Conservation (phyloP, 129 eudicot genomes). For the Arctium lappa region DNA sequence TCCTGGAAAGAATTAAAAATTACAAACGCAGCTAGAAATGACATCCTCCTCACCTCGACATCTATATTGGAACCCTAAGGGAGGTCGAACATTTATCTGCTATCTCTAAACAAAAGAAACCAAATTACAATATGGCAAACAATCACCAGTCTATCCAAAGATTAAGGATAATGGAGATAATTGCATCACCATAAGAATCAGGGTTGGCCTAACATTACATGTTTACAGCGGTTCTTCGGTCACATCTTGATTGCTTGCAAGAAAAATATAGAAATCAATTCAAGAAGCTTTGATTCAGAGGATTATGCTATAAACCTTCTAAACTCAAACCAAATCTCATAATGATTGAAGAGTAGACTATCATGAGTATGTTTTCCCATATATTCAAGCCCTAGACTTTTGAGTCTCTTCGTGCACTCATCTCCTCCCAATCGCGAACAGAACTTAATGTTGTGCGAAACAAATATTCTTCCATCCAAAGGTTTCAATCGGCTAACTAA, state of each 20-base stretch:
- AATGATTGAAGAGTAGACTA: constrained; percentile 90
- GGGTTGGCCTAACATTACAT: neutral
- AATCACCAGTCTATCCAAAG: neutral
- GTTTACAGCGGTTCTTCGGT: neutral
- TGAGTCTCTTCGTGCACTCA: constrained; percentile 74
- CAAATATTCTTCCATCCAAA: constrained; percentile 78
- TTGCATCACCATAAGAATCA: neutral
- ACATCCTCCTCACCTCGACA: neutral
- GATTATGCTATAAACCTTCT: constrained; percentile 41
- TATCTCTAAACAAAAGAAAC: neutral
- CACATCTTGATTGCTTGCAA: neutral
- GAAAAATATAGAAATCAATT: neutral
- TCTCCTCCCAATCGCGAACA: constrained; percentile 93
- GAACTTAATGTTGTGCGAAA: constrained; percentile 88
- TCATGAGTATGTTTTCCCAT: constrained; percentile 86
- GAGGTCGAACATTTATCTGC: neutral
- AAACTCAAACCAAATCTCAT: constrained; percentile 94
- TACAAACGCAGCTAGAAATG: neutral
- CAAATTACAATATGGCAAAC: neutral
- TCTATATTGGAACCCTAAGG: neutral
- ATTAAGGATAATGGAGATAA: too few species aligned
- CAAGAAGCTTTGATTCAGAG: neutral
- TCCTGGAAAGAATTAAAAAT: neutral
- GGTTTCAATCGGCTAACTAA: constrained; percentile 61
- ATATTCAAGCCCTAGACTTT: constrained; percentile 70